phyloP scores from a whole-genome alignment of 2,329 filamentous ascomycete species.

The Aspergillus cejpii region DNA sequence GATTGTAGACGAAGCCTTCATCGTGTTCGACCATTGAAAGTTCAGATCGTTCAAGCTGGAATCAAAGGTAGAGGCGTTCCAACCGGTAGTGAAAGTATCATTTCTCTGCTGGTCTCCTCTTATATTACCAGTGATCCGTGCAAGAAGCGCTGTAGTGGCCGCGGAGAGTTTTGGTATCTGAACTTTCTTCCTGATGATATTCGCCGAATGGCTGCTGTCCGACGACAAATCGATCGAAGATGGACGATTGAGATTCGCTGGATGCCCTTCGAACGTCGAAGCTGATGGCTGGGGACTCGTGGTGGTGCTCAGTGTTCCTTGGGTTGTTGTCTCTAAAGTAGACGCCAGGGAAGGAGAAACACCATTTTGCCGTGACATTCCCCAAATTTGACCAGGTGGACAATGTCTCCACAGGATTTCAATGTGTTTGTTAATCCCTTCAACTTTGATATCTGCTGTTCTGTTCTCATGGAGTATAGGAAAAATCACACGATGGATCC shows the following conservation, averaged over 20 bases:
- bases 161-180: slow-evolving; percentile 23
- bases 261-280: slow-evolving; percentile 2
- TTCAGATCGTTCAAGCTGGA: slow-evolving; percentile 5
- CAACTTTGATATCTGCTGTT: background rate
- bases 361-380: slow-evolving; percentile 24
- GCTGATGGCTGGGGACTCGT: slow-evolving; percentile 11
- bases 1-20: slow-evolving; percentile 23
- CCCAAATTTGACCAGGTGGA: slow-evolving; percentile 6
- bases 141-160: slow-evolving; percentile 23
- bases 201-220: slow-evolving; percentile 8
- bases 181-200: slow-evolving; percentile 11
- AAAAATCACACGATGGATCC: slow-evolving; percentile 12
- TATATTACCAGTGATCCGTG: slow-evolving; percentile 19
- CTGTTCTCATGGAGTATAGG: background rate
- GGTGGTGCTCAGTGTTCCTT: slow-evolving; percentile 12
- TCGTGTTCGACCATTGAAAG: slow-evolving; percentile 7
- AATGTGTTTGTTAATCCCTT: background rate
- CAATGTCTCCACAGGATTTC: background rate
- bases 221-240: slow-evolving; percentile 6
- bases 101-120: slow-evolving; percentile 12
- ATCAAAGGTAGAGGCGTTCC: slow-evolving; percentile 7
- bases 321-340: slow-evolving; percentile 18
- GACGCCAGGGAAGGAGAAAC: slow-evolving; percentile 17
- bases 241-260: slow-evolving; percentile 6
- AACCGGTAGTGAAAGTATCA: slow-evolving; percentile 10